phyloP scores from a whole-genome alignment of 257 asterid genomes.

The Ligustrum vulgare region DNA sequence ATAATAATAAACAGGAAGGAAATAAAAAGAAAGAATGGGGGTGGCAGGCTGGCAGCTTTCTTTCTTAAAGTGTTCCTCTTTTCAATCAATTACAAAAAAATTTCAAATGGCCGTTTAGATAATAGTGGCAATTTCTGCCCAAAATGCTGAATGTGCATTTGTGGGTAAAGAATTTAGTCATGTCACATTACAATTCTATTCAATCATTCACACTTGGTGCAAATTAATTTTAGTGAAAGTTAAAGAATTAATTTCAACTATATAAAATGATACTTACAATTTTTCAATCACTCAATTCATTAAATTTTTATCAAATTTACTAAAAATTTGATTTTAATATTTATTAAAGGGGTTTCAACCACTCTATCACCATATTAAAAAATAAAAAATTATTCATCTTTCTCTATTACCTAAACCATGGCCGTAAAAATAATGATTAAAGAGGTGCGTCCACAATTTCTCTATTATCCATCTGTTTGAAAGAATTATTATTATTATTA shows the following conservation, averaged over 20 bases:
- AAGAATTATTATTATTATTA: too few species aligned
- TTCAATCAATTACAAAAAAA: too few species aligned
- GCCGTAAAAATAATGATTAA: neutral
- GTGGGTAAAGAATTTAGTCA: neutral
- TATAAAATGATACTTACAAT: too few species aligned
- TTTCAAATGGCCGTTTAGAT: neutral
- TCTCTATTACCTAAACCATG: neutral
- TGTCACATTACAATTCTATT: neutral
- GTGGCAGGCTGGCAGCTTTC: slow-evolving; percentile 27
- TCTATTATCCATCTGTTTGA: too few species aligned
- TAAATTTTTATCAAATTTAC: too few species aligned
- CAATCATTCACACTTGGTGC: neutral
- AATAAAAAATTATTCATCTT: neutral
- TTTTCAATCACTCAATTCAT: too few species aligned
- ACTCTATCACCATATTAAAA: neutral
- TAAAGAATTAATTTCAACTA: too few species aligned
- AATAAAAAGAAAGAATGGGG: neutral
- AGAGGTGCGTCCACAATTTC: neutral
- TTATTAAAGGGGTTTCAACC: neutral
- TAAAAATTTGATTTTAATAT: too few species aligned
- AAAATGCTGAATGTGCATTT: neutral
- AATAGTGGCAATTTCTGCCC: neutral
- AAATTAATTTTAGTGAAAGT: too few species aligned
- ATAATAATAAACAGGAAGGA: too few species aligned
- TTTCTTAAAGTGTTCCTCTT: slow-evolving; percentile 12